Percentiles rank a stretch among this genome's conserved stretches.
These are phyloP conservation scores for Protostelium mycophagum DNA, from an alignment of 78 protist species.

Conservation along the genomic window DNA sequence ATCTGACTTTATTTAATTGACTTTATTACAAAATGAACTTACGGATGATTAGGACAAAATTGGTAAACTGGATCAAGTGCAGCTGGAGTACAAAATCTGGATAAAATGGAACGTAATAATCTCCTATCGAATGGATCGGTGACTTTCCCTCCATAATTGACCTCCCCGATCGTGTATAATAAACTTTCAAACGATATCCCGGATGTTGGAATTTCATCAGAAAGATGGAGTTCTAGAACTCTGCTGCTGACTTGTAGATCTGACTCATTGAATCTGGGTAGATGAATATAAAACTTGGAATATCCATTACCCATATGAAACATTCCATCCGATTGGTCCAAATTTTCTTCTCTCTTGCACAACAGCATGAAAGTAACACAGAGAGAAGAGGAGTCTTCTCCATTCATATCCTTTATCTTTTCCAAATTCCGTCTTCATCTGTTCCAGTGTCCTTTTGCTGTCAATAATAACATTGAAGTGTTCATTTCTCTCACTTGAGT, in stretches of 20 bases:
- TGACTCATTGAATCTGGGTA: not conserved
- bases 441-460: conserved; percentile 37
- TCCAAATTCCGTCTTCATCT: conserved; percentile 35
- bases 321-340: conserved; percentile 91
- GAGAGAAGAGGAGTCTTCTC: conserved; percentile 59
- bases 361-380: conserved; percentile 87
- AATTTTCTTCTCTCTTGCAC: conserved; percentile 88
- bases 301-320: conserved; percentile 20
- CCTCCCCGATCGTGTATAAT: conserved; percentile 77
- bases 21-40: not conserved
- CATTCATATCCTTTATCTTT: conserved; percentile 67
- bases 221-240: not conserved
- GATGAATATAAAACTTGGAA: not conserved
- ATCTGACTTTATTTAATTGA: not conserved
- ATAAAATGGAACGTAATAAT: not conserved
- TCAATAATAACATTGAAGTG: too few species aligned
- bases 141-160: conserved; percentile 91
- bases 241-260: not conserved
- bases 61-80: not conserved
- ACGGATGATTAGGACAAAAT: not conserved
- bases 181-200: not conserved
- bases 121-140: conserved; percentile 81
- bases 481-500: conserved; percentile 65
- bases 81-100: not conserved
- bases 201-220: not conserved